Percentiles rank a stretch among this genome's conserved stretches.
These are phyloP conservation scores for Micractinium conductrix DNA, from an alignment of 139 green algal genomes.

Conservation along the genomic window DNA sequence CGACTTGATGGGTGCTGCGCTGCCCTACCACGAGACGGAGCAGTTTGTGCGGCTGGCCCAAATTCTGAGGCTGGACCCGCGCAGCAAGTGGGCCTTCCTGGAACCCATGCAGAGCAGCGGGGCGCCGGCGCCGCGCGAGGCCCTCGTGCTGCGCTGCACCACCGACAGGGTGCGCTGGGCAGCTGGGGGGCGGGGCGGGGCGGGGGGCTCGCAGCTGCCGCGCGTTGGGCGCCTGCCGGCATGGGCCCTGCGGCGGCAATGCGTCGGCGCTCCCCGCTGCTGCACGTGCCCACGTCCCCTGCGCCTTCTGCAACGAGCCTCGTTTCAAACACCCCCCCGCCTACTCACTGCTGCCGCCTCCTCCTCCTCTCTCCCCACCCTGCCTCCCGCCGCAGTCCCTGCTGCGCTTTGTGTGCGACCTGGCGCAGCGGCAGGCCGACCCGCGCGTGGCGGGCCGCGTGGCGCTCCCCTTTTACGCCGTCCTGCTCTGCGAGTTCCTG, in stretches of 20 bases:
- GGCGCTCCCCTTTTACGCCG: constrained; percentile 78
- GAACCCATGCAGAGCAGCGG: constrained; percentile 69
- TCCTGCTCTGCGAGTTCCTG: constrained; percentile 71
- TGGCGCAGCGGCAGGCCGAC: constrained; percentile 46
- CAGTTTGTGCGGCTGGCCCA: constrained; percentile 92
- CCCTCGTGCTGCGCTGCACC: constrained; percentile 72
- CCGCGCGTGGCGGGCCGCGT: constrained; percentile 29
- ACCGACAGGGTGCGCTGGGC: constrained; percentile 57
- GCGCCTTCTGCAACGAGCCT: no score
- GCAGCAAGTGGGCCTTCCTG: constrained; percentile 71
- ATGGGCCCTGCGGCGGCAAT: no score
- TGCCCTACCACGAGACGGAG: constrained; percentile 91
- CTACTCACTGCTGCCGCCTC: no score
- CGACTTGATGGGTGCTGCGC: constrained; percentile 67
- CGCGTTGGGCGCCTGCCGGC: no score
- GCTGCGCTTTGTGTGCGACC: constrained; percentile 64
- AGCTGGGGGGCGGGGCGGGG: no score
- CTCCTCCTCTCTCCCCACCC: background rate
- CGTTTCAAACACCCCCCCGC: no score
- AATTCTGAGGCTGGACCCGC: constrained; percentile 63
- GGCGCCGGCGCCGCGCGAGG: constrained; percentile 65
- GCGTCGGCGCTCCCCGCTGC: no score
- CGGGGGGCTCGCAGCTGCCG: no score
- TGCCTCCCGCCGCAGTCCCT: constrained; percentile 37
- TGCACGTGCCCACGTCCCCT: no score